Conservation (phyloP, 306 rosid species). For the Cucurbita pepo region DNA sequence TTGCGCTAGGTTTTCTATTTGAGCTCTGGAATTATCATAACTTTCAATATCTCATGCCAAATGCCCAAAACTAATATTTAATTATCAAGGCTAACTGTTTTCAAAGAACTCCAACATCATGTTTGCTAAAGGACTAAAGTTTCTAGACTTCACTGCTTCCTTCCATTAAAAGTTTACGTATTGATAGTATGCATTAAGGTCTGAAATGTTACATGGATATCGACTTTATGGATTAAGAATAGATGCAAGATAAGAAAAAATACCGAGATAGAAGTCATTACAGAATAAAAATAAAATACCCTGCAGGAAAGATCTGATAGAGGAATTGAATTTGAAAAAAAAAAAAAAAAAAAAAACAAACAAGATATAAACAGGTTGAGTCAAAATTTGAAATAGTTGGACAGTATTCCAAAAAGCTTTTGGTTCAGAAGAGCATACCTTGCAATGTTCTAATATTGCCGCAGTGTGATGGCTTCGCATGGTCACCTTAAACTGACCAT, state of each 20-base stretch:
- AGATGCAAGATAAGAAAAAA: background rate
- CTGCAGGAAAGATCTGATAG: background rate
- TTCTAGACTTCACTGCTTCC: background rate
- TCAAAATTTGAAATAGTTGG: background rate
- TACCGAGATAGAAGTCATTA: background rate
- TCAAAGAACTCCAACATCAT: background rate
- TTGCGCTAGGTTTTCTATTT: background rate
- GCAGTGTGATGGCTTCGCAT: constrained; percentile 63
- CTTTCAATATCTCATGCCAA: background rate
- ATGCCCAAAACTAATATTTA: background rate
- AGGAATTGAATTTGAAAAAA: background rate
- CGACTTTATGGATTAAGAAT: background rate
- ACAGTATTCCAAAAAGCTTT: background rate
- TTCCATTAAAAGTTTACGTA: background rate
- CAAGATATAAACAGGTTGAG: background rate
- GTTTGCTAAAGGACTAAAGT: background rate
- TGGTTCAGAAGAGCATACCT: constrained; percentile 32
- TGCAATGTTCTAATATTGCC: constrained; percentile 70
- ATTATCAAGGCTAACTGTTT: background rate
- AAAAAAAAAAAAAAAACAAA: background rate
- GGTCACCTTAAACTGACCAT: constrained; percentile 62
- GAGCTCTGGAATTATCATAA: background rate
- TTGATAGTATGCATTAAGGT: background rate
- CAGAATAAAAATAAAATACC: background rate
- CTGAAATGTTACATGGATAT: background rate